Evolutionary conservation across 352 stramenopile genomes (phyloP).

Genomic region (Phytophthora tentaculata): DNA sequence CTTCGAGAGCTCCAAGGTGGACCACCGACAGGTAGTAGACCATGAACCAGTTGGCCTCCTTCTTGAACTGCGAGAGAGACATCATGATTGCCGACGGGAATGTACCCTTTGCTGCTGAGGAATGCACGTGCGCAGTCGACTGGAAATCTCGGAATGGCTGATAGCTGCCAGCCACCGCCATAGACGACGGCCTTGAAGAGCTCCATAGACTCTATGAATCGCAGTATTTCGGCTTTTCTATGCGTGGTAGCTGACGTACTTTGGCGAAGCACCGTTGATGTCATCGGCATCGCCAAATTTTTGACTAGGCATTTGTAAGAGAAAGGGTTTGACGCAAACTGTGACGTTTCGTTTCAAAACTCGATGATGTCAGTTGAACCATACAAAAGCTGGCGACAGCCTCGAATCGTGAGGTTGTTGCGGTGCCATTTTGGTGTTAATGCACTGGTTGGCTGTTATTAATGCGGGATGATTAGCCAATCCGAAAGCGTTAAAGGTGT

Average conservation of each 20-base stretch:
- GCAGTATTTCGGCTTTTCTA: constrained; percentile 10
- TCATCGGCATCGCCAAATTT: constrained; percentile 22
- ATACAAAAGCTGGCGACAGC: too few species aligned
- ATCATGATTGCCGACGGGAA: constrained; percentile 44
- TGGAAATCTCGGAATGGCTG: constrained; percentile 41
- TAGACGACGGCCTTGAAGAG: constrained; percentile 15
- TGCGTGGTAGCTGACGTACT: constrained; percentile 42
- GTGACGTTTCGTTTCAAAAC: constrained; percentile 37
- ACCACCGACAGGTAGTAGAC: constrained; percentile 97
- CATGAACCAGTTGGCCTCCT: constrained; percentile 98
- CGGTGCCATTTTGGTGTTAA: constrained; percentile 3
- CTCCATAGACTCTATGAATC: constrained; percentile 10
- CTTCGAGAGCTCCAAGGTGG: constrained; percentile 91
- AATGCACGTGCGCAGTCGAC: constrained; percentile 19
- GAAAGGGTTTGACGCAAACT: not conserved
- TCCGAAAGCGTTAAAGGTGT: not conserved
- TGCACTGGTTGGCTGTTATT: constrained; percentile 16
- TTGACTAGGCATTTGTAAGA: constrained; percentile 40
- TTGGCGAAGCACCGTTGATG: constrained; percentile 40
- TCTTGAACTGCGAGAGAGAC: constrained; percentile 65
- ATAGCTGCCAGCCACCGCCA: constrained; percentile 17
- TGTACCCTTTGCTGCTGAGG: not conserved
- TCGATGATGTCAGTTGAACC: constrained; percentile 42
- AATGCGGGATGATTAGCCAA: constrained; percentile 2
- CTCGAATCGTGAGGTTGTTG: constrained; percentile 7